These are phyloP conservation scores for Ogataea nonfermentans DNA, from an alignment of 805 yeast species.

Conservation along the genomic window DNA sequence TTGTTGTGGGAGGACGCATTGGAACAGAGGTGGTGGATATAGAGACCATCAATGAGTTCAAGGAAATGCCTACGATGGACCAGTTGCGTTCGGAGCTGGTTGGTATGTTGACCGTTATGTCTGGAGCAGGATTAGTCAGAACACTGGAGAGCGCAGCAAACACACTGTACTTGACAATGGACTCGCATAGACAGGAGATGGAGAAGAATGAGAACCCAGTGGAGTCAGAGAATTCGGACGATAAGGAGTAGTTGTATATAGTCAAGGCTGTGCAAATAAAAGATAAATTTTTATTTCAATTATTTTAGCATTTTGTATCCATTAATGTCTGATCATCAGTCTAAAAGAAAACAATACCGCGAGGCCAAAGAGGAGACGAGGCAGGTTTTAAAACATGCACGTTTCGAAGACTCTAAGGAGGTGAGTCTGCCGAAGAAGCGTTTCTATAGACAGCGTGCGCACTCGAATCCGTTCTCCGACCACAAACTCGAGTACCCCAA, in stretches of 20 bases:
- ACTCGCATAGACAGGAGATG: slow-evolving; percentile 46
- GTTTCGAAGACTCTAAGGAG: slow-evolving; percentile 36
- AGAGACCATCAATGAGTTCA: slow-evolving; percentile 56
- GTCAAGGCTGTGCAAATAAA: slow-evolving; percentile 13
- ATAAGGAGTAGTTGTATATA: slow-evolving; percentile 10
- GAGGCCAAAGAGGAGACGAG: slow-evolving; percentile 45
- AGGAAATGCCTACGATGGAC: slow-evolving; percentile 68
- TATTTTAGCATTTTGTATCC: not conserved
- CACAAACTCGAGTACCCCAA: slow-evolving; percentile 87
- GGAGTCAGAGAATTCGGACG: slow-evolving; percentile 1
- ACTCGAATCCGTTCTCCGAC: slow-evolving; percentile 95
- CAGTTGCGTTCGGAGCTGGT: slow-evolving; percentile 79
- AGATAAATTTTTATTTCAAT: slow-evolving; percentile 9
- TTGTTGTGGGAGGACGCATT: slow-evolving; percentile 82
- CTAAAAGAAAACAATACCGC: slow-evolving; percentile 50
- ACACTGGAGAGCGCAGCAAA: slow-evolving; percentile 73
- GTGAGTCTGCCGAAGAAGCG: slow-evolving; percentile 69
- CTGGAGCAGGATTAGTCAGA: slow-evolving; percentile 86
- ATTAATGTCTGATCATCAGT: slow-evolving; percentile 13
- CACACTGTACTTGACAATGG: slow-evolving; percentile 69
- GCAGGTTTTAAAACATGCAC: slow-evolving; percentile 43
- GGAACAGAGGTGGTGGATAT: slow-evolving; percentile 57
- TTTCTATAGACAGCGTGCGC: slow-evolving; percentile 94
- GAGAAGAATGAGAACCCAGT: slow-evolving; percentile 21
- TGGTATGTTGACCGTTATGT: slow-evolving; percentile 76